Conservation (phyloP, 768 basidiomycete species). For the Leccinum rimulosum region DNA sequence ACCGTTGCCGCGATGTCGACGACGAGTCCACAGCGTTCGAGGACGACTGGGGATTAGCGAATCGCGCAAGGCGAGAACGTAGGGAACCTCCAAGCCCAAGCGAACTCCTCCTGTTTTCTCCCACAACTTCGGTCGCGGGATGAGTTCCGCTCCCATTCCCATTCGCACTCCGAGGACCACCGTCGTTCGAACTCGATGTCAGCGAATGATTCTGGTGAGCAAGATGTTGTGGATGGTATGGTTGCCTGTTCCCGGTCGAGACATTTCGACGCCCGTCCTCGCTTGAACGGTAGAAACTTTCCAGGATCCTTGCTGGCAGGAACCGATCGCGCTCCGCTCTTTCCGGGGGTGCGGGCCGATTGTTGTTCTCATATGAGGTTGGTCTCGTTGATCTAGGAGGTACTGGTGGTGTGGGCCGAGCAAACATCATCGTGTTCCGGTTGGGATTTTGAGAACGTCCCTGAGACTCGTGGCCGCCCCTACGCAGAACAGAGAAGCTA, state of each 20-base stretch:
- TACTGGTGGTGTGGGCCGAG: constrained; percentile 8
- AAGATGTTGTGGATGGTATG: constrained; percentile 8
- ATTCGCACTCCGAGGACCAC: constrained; percentile 4
- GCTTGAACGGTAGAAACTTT: constrained; percentile 21
- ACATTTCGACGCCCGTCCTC: constrained; percentile 25
- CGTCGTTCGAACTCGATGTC: background rate
- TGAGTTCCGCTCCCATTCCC: constrained; percentile 12
- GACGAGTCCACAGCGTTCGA: constrained; percentile 5
- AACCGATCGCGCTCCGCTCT: constrained; percentile 27
- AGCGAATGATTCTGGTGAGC: constrained; percentile 4
- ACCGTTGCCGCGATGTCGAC: constrained; percentile 19
- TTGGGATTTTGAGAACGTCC: constrained; percentile 10
- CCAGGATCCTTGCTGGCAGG: constrained; percentile 20
- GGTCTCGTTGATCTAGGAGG: constrained; percentile 11
- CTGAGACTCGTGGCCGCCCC: constrained; percentile 12
- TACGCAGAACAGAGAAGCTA: constrained; percentile 14
- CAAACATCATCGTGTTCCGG: constrained; percentile 11
- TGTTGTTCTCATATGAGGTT: constrained; percentile 14
- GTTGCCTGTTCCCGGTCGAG: constrained; percentile 6
- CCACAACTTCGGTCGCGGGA: constrained; percentile 5
- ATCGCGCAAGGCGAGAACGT: constrained; percentile 27
- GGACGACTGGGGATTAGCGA: constrained; percentile 19
- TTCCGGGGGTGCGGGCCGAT: constrained; percentile 9
- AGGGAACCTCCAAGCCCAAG: constrained; percentile 24
- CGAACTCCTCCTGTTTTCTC: constrained; percentile 19